Base-by-base conservation (phyloP, 2,329 filamentous ascomycete species). In the Cytospora piceicola region DNA sequence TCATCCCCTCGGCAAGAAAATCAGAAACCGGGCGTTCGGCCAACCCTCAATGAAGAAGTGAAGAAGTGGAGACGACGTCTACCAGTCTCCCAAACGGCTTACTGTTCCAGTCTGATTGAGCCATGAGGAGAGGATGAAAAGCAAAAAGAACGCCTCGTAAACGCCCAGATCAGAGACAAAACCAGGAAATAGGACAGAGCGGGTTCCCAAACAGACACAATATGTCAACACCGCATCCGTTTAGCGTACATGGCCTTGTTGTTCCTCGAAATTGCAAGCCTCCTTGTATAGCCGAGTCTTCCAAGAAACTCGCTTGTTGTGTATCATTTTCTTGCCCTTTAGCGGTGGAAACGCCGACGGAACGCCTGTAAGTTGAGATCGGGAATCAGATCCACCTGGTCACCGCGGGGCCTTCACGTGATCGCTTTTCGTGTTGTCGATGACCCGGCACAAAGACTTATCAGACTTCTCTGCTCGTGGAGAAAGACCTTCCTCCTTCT, bases 21-120 rank as follows among this genome's bases (percentile, higher is more conserved):
- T 56, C 54, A 65, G 54, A 63, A 63, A 12, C 49, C 42, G 58
- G 46, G 57, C 51, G 52, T 54, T 60, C 58, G 61, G 65, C 67
- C 67, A 67, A 67, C 58, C 67, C 67, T 58, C 66, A 61, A 56
- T 60, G 12, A 55, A 67, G 65, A 67, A 67, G 67, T 60, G 58
- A 63, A 68, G 58, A 68, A 67, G 67, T 58, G 65, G 59, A 66
- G 29, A 54, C 12, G 57, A 52, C 51, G 53, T 66, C 66, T 60
- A 63, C 58, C 63, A 64, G 46, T 67, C 65, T 67, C 65, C 67
- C 67, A 60, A 61, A 67, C 65, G 65, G 65, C 61, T 55, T 61
- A 55, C 61, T 49, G 53, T 62, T 62, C 58, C 67, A 68, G 60
- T 65, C 67, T 65, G 62, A 67, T 58, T 32, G n/a, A 62, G 54